A percentile compares a stretch with the other conserved stretches of the same genome.
Conservation (phyloP, 2,329 filamentous ascomycete genomes). For the Cadophora sp. region DNA sequence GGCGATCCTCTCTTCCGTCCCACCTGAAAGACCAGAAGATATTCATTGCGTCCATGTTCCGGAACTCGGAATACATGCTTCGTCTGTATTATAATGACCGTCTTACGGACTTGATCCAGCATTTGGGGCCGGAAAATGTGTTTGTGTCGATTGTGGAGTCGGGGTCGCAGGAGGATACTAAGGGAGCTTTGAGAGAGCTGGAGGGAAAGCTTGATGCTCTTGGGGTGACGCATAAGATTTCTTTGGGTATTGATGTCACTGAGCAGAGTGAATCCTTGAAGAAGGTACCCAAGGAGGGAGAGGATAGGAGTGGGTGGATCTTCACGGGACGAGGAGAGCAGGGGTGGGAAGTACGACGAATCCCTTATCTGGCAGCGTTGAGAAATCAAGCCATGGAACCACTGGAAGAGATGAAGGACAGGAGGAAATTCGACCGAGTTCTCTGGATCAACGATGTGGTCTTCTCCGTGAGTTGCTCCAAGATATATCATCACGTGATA, state of each 20-base stretch:
- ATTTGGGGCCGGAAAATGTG: conserved; percentile 67
- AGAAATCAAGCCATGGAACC: conserved; percentile 65
- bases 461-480: conserved; percentile 54
- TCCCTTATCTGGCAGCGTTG: conserved; percentile 70
- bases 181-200: conserved; percentile 63
- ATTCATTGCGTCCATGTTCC: conserved; percentile 74
- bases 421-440: conserved; percentile 56
- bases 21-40: conserved; percentile 47
- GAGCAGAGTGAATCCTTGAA: conserved; percentile 30
- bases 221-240: conserved; percentile 49
- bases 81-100: conserved; percentile 67
- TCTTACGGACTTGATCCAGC: conserved; percentile 60
- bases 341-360: conserved; percentile 55
- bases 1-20: conserved; percentile 20
- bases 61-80: conserved; percentile 68
- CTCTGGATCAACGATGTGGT: conserved; percentile 70
- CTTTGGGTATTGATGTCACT: conserved; percentile 22
- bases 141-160: conserved; percentile 73
- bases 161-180: conserved; percentile 73
- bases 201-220: conserved; percentile 58
- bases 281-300: conserved; percentile 27
- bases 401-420: conserved; percentile 18
- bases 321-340: conserved; percentile 57
- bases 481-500: not conserved
- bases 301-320: conserved; percentile 63